Base-by-base conservation (phyloP, 352 stramenopile species). In the Phytophthora sojae region DNA sequence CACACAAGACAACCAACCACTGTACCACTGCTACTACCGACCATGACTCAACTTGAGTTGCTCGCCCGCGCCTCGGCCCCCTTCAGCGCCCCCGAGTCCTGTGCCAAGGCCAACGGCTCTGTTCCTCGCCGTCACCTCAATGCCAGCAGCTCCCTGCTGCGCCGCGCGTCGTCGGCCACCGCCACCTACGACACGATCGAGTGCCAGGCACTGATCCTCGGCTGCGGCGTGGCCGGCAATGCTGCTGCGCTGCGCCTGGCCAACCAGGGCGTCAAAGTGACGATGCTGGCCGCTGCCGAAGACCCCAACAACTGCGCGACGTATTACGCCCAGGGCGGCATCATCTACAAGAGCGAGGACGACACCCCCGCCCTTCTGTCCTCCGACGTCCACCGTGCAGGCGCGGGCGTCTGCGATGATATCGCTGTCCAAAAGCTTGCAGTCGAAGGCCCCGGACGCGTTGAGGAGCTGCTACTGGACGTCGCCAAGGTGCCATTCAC, bases 291-390 rank as follows among this genome's bases (percentile, higher is more conserved):
- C 14, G 84, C 88, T 8, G 84, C 90, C 0, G 65, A 90, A 49
- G 77, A 97, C 64, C 79, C 81, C 15, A 82, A 90, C 70, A 89
- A 99, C 76, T 98, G 95, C 75, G 98, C 98, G 63, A 98, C 91
- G 2, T 98, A 95, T 68, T 99, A 95, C 82, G 96, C 96, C 4
- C 96, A 99, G 71, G 96, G 96, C 26, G 96, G 96, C 5, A 98
- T 99, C 67, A 99, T 99, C 63, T 99, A 99, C 83, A 94, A 95
- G 69, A 83, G 86, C 32, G 63, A 83, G 29, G 89, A 97, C 62
- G 96, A 99, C 74, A 89, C 91, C 21, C 89, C 94, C 0, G 76
- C 86, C 7, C 76, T 94, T 56, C 74, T 99, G 15, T 93, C 95
- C 4, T 83, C 87, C 0, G 95, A 99, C 69, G 95, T 99, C 12